Evolutionary conservation across 768 basidiomycete species (phyloP), one percentile per base, ranked within the genome.

Genomic region (Kwoniella dejecticola): DNA sequence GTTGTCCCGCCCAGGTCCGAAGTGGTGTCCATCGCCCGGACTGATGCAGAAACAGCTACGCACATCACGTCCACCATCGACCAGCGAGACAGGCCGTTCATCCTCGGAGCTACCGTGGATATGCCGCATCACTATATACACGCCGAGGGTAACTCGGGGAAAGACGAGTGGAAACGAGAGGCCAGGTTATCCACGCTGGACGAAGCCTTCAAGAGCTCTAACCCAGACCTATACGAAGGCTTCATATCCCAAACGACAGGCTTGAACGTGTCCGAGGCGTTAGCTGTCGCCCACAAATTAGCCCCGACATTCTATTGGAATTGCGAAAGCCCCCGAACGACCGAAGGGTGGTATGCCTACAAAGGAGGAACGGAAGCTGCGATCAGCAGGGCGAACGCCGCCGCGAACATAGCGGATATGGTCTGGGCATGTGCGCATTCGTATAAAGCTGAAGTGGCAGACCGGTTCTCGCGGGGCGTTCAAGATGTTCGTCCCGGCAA

Each of bases 1-100:
- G 7, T 11, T 42, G 41, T 12, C n/a, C 42, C 33, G 33, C 41
- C 19, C 52, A 60, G 62, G 23, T 69, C 67, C 19, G 64, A 64
- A 45, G 29, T 60, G 1, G 63, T 92, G 40, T 80, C 92, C 64
- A 91, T 97, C 62, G 92, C 92, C 11, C 87, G 94, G 50, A 94
- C 93, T 0, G 94, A 97, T 76, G 87, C 92, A 21, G 90, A 95
- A 78, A 89, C 88, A 17, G 90, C 85, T 44, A 88, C 87, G 76
- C 85, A 95, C 33, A 83, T 97, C 58, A 88, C 89, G 5, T 89
- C 88, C 23, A 91, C 87, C 50, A 83, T 95, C 29, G 94, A 96
- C 74, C 78, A 85, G 47, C 82, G 83, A 29, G 94, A 97, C 80
- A 91, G 95, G 69, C 81, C 80, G 53, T 82, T 80, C 66, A 80